Evolutionary conservation across 1,284 basidiomycete species (phyloP), one percentile per base, ranked within the genome.

Genomic region (Moesziomyces sp.): DNA sequence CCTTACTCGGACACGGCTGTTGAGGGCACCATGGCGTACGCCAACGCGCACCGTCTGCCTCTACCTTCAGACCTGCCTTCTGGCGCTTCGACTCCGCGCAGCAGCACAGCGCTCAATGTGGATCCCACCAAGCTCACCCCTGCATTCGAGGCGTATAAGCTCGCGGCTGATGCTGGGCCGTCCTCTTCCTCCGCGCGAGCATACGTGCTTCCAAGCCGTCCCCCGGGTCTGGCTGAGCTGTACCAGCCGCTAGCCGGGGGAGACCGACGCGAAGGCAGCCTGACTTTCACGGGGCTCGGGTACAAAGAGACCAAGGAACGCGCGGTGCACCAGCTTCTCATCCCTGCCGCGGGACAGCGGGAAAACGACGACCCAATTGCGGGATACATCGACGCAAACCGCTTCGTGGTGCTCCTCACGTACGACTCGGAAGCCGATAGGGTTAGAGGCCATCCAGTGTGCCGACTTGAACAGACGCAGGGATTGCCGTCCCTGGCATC

Each of bases 301-400:
- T 74, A 65, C 42, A 77, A 71, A 54, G 56, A 77, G 58, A 67
- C 71, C 5, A 77, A 77, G 44, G 71, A 66, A 23, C 57, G 74
- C 38, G 58, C 65, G 1, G 44, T 63, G 43, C 58, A 70, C 47
- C 64, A 63, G 38, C 48, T 70, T 1, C 46, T 77, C 23, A 53
- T 65, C 4, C 74, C 74, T 0, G 16, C 63, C 1, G 11, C 35
- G 1, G 60, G 46, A 21, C 26, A 28, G 5, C 26, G 6, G 3
- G 14, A 18, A 5, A 6, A 11, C 1, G 58, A 60, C 7, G 64
- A 60, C 14, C 73, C 74, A 1, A 58, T 74, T 19, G 71, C 71
- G 10, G 71, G 47, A 11, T 77, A 77, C 42, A 45, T 77, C 23
- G 74, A 77, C 46, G 24, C 35, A 4, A 64, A 74, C 13, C 21